Evolutionary conservation across 1,284 basidiomycete species (phyloP).

Genomic region (Ustilago sp.): DNA sequence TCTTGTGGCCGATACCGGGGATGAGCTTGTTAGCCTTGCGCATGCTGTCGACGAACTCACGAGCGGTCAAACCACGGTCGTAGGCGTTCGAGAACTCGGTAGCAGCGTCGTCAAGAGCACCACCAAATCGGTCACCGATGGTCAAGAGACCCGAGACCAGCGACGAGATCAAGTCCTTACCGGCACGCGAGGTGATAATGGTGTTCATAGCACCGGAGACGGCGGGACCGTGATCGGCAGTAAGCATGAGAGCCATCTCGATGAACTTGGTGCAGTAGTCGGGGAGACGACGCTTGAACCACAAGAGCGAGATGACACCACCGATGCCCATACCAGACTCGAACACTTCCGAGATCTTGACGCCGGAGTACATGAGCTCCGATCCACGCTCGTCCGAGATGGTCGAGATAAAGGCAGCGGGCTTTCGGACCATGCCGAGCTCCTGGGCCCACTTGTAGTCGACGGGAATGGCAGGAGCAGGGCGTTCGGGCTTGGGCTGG

Average conservation of each 20-base stretch:
- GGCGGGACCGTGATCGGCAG: conserved; percentile 86
- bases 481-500: conserved; percentile 80
- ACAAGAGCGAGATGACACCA: conserved; percentile 93
- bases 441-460: conserved; percentile 99
- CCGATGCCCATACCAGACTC: conserved; percentile 78
- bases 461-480: conserved; percentile 96
- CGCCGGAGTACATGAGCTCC: conserved; percentile 97
- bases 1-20: conserved; percentile 99
- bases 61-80: conserved; percentile 89
- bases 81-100: conserved; percentile 85
- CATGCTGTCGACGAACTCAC: conserved; percentile 97
- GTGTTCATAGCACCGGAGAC: conserved; percentile 96
- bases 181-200: conserved; percentile 97
- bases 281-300: conserved; percentile 89
- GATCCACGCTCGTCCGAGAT: conserved; percentile 99
- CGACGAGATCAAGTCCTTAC: conserved; percentile 97
- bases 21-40: conserved; percentile 97
- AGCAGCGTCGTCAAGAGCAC: conserved; percentile 98
- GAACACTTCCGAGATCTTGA: conserved; percentile 97
- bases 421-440: conserved; percentile 97
- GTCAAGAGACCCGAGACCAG: conserved; percentile 95
- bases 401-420: conserved; percentile 98
- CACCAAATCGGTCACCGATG: conserved; percentile 97
- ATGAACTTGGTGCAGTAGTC: conserved; percentile 75
- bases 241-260: conserved; percentile 99